Evolutionary conservation across 257 asterid species (phyloP).

Genomic region (Hygrophila difformis): DNA sequence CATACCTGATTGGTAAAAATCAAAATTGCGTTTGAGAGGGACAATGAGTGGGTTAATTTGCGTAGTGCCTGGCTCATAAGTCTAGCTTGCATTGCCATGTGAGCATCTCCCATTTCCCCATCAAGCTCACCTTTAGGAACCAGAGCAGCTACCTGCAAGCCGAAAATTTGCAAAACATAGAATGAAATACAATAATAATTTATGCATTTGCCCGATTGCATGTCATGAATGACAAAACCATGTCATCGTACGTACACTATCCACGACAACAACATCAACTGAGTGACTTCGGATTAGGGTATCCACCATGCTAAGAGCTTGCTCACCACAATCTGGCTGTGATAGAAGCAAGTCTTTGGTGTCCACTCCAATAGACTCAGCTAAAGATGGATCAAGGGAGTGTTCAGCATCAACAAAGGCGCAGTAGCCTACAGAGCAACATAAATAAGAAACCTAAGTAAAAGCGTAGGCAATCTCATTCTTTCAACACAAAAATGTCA

Average conservation of each 20-base stretch:
- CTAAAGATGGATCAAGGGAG: slow-evolving; percentile 90
- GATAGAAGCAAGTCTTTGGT: slow-evolving; percentile 77
- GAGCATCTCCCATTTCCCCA: slow-evolving; percentile 99
- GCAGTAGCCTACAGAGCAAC: slow-evolving; percentile 52
- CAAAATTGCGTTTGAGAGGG: slow-evolving; percentile 81
- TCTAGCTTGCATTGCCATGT: slow-evolving; percentile 99
- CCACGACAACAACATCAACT: slow-evolving; percentile 94
- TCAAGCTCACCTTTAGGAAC: slow-evolving; percentile 96
- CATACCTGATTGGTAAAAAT: slow-evolving; percentile 86
- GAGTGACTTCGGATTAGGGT: slow-evolving; percentile 97
- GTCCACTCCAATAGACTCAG: slow-evolving; percentile 82
- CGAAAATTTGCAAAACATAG: slow-evolving; percentile 5
- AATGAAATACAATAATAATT: neutral
- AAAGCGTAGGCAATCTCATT: neutral
- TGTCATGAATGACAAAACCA: slow-evolving; percentile 4
- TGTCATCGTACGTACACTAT: slow-evolving; percentile 60
- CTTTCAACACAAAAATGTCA: too few species aligned
- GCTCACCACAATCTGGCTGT: slow-evolving; percentile 98
- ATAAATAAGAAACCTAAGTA: slow-evolving; percentile 9
- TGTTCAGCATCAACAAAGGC: slow-evolving; percentile 98
- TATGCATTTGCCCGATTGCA: neutral
- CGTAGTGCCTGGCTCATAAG: slow-evolving; percentile 99
- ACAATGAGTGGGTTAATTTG: slow-evolving; percentile 86
- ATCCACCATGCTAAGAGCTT: slow-evolving; percentile 96
- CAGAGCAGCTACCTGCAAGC: slow-evolving; percentile 87